These are phyloP conservation scores for Colletotrichum ledebouriae DNA, from an alignment of 2,329 filamentous ascomycete genomes.

Conservation along the genomic window DNA sequence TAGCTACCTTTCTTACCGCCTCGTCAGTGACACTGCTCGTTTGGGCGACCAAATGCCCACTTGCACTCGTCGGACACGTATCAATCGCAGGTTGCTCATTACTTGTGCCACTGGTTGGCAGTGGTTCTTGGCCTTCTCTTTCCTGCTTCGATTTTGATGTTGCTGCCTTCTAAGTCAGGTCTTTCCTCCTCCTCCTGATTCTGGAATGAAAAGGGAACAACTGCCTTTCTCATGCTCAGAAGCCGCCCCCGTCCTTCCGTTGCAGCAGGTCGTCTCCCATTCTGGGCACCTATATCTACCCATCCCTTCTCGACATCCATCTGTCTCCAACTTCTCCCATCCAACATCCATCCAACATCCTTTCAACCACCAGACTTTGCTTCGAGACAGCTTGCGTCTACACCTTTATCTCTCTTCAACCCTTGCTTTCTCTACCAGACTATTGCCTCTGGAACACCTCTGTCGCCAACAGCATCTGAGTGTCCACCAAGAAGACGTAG, in stretches of 20 bases:
- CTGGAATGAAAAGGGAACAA: neutral
- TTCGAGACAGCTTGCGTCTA: constrained; percentile 2
- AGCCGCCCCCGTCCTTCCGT: constrained; percentile 4
- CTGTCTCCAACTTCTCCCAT: constrained; percentile 1
- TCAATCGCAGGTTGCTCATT: neutral
- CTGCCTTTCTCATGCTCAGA: neutral
- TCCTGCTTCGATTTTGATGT: neutral
- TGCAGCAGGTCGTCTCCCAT: neutral
- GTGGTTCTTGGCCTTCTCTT: neutral
- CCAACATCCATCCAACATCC: constrained; percentile 12
- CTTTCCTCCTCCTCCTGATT: neutral
- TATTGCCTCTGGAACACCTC: neutral
- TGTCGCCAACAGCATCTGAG: neutral
- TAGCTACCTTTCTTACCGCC: neutral
- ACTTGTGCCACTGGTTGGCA: constrained; percentile 5
- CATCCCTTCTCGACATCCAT: neutral
- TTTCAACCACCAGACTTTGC: constrained; percentile 7
- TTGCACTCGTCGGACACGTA: neutral
- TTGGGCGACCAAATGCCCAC: neutral
- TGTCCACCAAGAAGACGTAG: neutral
- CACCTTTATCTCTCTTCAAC: constrained; percentile 6
- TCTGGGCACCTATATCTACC: constrained; percentile 17
- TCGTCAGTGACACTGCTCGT: neutral
- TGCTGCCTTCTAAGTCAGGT: neutral
- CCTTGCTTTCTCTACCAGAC: neutral